Conservation (phyloP, 352 stramenopile genomes). For the Phytophthora europaea region DNA sequence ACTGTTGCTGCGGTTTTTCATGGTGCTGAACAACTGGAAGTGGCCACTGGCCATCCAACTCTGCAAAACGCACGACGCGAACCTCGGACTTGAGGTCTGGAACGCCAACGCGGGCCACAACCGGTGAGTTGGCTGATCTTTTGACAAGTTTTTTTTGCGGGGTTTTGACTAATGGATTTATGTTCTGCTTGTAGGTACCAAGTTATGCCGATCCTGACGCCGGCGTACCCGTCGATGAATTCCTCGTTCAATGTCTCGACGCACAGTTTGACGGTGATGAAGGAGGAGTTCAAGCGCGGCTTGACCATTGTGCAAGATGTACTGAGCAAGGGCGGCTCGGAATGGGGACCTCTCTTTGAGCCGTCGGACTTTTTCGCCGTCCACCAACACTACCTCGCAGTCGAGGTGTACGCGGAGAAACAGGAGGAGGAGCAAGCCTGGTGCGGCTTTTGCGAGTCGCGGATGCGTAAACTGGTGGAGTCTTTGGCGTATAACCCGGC, state of each 20-base stretch:
- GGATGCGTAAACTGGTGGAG: conserved; percentile 93
- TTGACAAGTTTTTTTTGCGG: background rate
- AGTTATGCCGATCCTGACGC: conserved; percentile 99
- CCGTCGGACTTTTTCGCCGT: conserved; percentile 90
- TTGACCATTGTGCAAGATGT: conserved; percentile 86
- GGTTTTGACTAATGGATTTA: background rate
- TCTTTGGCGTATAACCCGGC: conserved; percentile 85
- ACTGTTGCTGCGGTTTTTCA: conserved; percentile 91
- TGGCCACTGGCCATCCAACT: conserved; percentile 92
- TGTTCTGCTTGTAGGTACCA: conserved; percentile 75
- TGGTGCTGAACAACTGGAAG: conserved; percentile 93
- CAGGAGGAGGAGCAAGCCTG: conserved; percentile 93
- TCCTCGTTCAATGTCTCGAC: conserved; percentile 98
- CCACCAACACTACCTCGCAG: conserved; percentile 92
- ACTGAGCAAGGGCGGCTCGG: conserved; percentile 80
- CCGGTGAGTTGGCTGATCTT: conserved; percentile 39
- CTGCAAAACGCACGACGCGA: conserved; percentile 89
- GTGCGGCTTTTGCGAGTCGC: conserved; percentile 95
- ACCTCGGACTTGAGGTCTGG: conserved; percentile 90
- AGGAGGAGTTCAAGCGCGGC: conserved; percentile 93
- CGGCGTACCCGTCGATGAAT: conserved; percentile 99
- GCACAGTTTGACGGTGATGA: conserved; percentile 95
- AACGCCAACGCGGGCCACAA: conserved; percentile 90
- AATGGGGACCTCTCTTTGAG: conserved; percentile 86
- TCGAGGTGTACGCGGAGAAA: conserved; percentile 93